Evolutionary conservation across 768 basidiomycete genomes (phyloP).

Genomic region (Arthromyces matolae): DNA sequence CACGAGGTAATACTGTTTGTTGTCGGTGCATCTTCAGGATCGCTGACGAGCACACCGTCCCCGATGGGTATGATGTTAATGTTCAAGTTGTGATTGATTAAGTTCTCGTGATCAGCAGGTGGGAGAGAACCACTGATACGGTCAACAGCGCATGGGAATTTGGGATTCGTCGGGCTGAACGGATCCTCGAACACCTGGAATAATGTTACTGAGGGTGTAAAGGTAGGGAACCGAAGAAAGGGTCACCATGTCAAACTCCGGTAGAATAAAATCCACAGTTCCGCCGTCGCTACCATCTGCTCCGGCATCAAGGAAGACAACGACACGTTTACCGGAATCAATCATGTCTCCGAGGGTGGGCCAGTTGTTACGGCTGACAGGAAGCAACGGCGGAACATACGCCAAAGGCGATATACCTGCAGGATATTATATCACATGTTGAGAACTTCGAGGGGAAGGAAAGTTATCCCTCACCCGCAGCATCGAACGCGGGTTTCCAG

Average conservation of each 20-base stretch:
- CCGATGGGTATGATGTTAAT: slow-evolving; percentile 27
- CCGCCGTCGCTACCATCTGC: slow-evolving; percentile 7
- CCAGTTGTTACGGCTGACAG: slow-evolving; percentile 48
- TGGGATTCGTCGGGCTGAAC: slow-evolving; percentile 2
- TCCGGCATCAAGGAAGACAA: slow-evolving; percentile 12
- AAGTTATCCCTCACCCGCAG: slow-evolving; percentile 43
- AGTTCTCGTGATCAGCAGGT: slow-evolving; percentile 6
- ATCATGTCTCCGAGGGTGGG: slow-evolving; percentile 61
- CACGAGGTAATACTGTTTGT: slow-evolving; percentile 38
- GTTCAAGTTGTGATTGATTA: slow-evolving; percentile 60
- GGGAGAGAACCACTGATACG: slow-evolving; percentile 6
- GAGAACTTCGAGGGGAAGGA: not conserved
- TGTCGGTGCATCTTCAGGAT: slow-evolving; percentile 32
- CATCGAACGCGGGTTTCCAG: slow-evolving; percentile 52
- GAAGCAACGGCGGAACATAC: slow-evolving; percentile 47
- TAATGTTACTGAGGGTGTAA: not conserved
- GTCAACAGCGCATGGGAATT: slow-evolving; percentile 4
- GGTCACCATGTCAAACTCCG: slow-evolving; percentile 12
- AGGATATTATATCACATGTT: not conserved
- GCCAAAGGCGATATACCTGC: slow-evolving; percentile 40
- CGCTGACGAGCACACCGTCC: slow-evolving; percentile 34
- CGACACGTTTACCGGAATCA: slow-evolving; percentile 49
- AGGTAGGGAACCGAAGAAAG: not conserved
- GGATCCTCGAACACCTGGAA: slow-evolving; percentile 7
- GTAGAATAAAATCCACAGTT: slow-evolving; percentile 10